phyloP scores from a whole-genome alignment of 768 basidiomycete species.

The Boletus patriciae region DNA sequence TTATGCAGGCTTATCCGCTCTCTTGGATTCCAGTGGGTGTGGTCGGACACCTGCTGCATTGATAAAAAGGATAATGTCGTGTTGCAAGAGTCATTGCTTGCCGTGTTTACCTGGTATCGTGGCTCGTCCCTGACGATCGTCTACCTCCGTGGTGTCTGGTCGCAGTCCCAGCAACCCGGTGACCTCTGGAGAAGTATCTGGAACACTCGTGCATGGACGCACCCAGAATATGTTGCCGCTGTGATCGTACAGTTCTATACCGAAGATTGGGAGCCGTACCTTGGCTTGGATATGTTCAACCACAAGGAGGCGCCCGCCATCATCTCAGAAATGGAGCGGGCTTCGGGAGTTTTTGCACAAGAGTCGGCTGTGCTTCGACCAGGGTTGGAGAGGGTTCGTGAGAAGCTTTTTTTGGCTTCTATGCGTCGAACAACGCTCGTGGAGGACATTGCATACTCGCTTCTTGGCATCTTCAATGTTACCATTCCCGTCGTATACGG shows the following conservation, averaged over 20 bases:
- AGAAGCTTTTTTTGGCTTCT: conserved; percentile 12
- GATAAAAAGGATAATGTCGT: neutral
- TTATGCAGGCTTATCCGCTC: neutral
- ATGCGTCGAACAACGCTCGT: neutral
- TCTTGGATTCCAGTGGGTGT: conserved; percentile 3
- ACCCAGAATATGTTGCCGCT: too few species aligned
- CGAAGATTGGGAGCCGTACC: too few species aligned
- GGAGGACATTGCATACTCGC: conserved; percentile 10
- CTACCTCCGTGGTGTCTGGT: too few species aligned
- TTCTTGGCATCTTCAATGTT: conserved; percentile 8
- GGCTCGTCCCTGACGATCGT: conserved; percentile 4
- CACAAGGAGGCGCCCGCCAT: conserved; percentile 2
- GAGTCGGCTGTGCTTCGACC: neutral
- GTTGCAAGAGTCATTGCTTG: conserved; percentile 4
- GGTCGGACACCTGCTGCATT: conserved; percentile 12
- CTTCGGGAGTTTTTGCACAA: neutral
- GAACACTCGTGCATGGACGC: too few species aligned
- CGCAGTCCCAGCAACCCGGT: too few species aligned
- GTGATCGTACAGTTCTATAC: too few species aligned
- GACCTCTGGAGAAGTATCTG: too few species aligned
- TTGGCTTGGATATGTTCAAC: neutral
- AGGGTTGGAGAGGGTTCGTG: neutral
- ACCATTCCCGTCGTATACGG: conserved; percentile 7
- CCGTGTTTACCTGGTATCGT: conserved; percentile 16
- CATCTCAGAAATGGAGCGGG: conserved; percentile 2